A percentile compares a stretch with the other conserved stretches of the same genome.
These are phyloP conservation scores for Eurotiales sp. DNA, from an alignment of 2,329 filamentous ascomycete species.

Conservation along the genomic window DNA sequence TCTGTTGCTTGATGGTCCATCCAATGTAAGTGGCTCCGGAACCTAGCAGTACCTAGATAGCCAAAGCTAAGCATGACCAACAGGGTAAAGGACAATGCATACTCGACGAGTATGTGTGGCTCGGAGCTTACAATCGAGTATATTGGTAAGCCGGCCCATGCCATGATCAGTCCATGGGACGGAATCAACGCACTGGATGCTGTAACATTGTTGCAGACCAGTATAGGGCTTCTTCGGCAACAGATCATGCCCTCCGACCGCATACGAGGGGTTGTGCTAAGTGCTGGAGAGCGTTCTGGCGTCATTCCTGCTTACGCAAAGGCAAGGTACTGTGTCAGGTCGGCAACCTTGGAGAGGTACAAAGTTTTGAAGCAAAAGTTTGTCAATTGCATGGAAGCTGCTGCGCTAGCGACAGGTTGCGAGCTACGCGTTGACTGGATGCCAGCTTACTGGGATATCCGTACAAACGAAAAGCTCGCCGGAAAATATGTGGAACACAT, in stretches of 20 bases:
- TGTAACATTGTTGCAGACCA: constrained; percentile 44
- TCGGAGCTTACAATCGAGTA: constrained; percentile 29
- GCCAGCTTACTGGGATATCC: not conserved
- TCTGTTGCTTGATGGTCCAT: constrained; percentile 33
- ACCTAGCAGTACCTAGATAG: not conserved
- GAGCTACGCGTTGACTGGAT: not conserved
- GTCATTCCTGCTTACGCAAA: constrained; percentile 53
- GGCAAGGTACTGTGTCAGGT: constrained; percentile 45
- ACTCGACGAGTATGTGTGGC: constrained; percentile 18
- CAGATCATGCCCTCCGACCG: constrained; percentile 52
- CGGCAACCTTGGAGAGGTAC: constrained; percentile 28
- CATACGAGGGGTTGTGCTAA: constrained; percentile 51
- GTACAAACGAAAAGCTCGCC: not conserved
- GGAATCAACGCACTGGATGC: constrained; percentile 59
- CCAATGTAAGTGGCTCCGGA: constrained; percentile 17
- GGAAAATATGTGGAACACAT: not conserved
- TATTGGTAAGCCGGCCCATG: constrained; percentile 53
- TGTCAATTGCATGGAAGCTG: constrained; percentile 33
- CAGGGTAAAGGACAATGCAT: constrained; percentile 5
- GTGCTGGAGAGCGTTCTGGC: constrained; percentile 53
- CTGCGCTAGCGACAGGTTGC: constrained; percentile 32
- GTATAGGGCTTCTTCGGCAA: constrained; percentile 52
- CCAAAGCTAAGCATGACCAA: not conserved
- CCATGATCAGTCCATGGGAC: constrained; percentile 54
- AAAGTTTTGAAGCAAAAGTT: constrained; percentile 12